Base-by-base conservation (phyloP, 805 yeast genomes). In the Candida piceae region DNA sequence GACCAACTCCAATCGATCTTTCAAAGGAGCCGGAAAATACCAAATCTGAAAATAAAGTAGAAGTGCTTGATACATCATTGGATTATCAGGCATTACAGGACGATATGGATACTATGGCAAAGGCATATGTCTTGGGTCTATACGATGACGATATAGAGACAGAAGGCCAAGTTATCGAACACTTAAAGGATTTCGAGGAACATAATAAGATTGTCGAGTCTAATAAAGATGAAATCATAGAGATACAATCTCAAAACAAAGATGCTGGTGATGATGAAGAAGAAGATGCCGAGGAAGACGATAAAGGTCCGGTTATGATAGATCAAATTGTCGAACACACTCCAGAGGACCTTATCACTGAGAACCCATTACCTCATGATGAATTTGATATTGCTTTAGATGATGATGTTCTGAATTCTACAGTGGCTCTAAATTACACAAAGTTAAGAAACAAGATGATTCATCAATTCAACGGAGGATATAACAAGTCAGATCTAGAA, bases 61-160 rank as follows among this genome's bases (percentile, higher is more conserved):
- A 42, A 27, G 49, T 55, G 12, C 41, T 46, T 27, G 58, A 55
- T 18, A 57, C 67, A 3, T 41, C 57, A 1, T 43, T 67, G 7
- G 80, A 76, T 41, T 72, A 64, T 45, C 54, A 50, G 8, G 46
- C 64, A 2, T 40, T 73, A 20, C 68, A 66, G 17, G 63, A 63
- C 15, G 72, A 76, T 46, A 39, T 72, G 45, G 81, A 76, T 33
- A 67, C 72, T 3, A 72, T 78, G 80, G 82, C 76, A 0, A 66
- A 68, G 35, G 83, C 82, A 1, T 80, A 80, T 45, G 60, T 67
- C n/a, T 46, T 66, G 16, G 85, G 84, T 1, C 54, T 72, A 45
- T 78, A 75, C 48, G 83, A 78, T 48, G 84, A 76, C 41, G 84
- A 79, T 45, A 56, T 73, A 8, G 66, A 61, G 17, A 72, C 77